Conservation (phyloP, 257 asterid species). For the Solanum acaule region DNA sequence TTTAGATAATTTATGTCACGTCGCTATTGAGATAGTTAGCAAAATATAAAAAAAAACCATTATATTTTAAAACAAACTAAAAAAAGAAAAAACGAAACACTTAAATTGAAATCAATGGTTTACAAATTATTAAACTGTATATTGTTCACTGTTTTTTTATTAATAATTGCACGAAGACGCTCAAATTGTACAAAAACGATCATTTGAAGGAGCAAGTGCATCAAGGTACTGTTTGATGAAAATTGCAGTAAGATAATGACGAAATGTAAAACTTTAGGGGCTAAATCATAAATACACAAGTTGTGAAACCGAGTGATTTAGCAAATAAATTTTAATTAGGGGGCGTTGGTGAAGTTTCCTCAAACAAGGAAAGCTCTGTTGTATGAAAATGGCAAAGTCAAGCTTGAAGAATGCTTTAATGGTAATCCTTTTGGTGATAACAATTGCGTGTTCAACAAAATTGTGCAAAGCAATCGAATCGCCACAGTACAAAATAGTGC, state of each 20-base stretch:
- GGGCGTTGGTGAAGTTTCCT: neutral
- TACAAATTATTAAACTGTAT: neutral
- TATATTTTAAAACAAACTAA: no score
- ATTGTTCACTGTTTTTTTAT: neutral
- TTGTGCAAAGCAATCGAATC: conserved; percentile 38
- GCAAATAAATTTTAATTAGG: neutral
- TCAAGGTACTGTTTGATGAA: neutral
- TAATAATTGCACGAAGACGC: neutral
- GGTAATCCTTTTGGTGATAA: neutral
- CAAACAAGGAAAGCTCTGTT: neutral
- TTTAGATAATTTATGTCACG: rapidly evolving
- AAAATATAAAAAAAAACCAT: no score
- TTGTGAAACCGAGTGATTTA: neutral
- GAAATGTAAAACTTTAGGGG: neutral
- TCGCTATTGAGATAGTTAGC: neutral
- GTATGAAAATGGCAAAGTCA: neutral
- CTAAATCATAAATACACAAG: neutral
- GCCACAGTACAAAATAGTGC: conserved; percentile 58
- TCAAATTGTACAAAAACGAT: neutral
- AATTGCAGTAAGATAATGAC: neutral
- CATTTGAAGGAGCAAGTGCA: neutral
- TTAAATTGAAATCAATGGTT: neutral
- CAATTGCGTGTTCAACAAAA: neutral
- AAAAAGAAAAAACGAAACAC: neutral
- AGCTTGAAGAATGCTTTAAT: neutral